Conservation (phyloP, 2,329 filamentous ascomycete species). For the Fusarium sp. region DNA sequence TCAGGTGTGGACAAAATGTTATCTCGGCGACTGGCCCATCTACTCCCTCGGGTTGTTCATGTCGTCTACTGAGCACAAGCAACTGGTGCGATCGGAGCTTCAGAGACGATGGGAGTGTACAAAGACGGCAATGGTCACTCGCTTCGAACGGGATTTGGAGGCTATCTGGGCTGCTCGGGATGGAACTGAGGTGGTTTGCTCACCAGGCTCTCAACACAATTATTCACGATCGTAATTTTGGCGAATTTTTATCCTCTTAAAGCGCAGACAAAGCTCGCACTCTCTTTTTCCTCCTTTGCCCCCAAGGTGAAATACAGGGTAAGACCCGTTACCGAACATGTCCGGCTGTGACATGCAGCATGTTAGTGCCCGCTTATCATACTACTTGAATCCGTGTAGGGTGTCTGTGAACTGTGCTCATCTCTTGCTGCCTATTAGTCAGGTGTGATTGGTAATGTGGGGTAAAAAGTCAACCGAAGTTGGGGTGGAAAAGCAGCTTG, state of each 20-base stretch:
- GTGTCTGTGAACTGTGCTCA: neutral
- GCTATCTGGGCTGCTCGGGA: neutral
- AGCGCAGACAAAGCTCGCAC: neutral
- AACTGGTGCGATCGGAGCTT: neutral
- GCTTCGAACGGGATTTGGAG: neutral
- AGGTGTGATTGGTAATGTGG: neutral
- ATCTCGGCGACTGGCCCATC: neutral
- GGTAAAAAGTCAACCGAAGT: neutral
- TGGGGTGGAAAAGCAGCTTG: neutral
- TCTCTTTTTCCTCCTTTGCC: neutral
- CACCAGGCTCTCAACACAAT: neutral
- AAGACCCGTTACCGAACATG: neutral
- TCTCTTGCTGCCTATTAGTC: neutral
- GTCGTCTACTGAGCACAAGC: neutral
- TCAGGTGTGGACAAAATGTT: neutral
- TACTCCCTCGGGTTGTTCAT: neutral
- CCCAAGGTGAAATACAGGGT: neutral
- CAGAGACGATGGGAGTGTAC: neutral
- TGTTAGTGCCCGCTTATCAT: neutral
- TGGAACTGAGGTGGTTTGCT: neutral
- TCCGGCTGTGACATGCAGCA: neutral
- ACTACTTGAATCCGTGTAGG: neutral
- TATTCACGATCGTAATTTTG: neutral
- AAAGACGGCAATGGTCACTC: neutral
- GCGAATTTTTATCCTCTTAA: neutral